These are phyloP conservation scores for Cokeromyces recurvatus DNA, from an alignment of 371 early-diverging fungal species.

Conservation along the genomic window DNA sequence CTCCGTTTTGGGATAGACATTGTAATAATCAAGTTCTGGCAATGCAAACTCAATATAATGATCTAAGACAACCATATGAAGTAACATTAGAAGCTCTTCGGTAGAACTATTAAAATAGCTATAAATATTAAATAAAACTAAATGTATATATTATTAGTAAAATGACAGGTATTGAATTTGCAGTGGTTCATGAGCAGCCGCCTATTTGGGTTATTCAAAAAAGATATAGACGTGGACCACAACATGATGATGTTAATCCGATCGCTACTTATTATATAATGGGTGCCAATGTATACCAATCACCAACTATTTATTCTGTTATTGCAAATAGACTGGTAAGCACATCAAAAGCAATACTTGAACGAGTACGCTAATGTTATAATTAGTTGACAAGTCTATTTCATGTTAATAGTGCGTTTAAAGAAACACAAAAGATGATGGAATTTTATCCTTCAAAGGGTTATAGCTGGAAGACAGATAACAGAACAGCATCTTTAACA, in stretches of 20 bases:
- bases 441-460: conserved; percentile 74
- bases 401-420: conserved; percentile 68
- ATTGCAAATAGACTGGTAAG: conserved; percentile 78
- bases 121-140: neutral
- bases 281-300: conserved; percentile 90
- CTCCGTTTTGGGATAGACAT: conserved; percentile 95
- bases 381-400: conserved; percentile 63
- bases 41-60: conserved; percentile 98
- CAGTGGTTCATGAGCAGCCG: conserved; percentile 67
- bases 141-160: conserved; percentile 34
- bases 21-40: conserved; percentile 93
- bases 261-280: conserved; percentile 84
- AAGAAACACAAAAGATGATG: conserved; percentile 56
- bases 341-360: neutral
- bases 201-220: conserved; percentile 89
- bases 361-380: neutral
- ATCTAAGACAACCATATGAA: conserved; percentile 58
- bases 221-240: conserved; percentile 61
- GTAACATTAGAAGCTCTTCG: conserved; percentile 53
- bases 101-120: conserved; percentile 24
- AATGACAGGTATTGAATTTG: conserved; percentile 90
- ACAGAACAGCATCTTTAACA: neutral
- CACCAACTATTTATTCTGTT: conserved; percentile 81
- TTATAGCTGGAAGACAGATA: conserved; percentile 67
- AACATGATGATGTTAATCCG: conserved; percentile 52